These are phyloP conservation scores for Phytophthora sansomeana DNA, from an alignment of 352 stramenopile genomes.

Conservation along the genomic window DNA sequence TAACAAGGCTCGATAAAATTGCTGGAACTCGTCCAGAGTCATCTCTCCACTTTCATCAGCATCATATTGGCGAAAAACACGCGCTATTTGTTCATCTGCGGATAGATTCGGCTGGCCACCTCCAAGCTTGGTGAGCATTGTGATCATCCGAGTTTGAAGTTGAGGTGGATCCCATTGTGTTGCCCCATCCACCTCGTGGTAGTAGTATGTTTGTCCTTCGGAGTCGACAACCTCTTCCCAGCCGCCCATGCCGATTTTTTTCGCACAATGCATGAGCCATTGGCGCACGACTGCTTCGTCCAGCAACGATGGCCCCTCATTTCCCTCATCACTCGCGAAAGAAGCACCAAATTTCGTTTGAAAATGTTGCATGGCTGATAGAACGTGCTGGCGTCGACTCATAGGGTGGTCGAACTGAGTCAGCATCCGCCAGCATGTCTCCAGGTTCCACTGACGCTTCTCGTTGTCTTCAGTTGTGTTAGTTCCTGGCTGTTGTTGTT, in stretches of 20 bases:
- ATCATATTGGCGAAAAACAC: slow-evolving; percentile 78
- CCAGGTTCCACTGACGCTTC: slow-evolving; percentile 34
- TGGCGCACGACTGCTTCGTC: slow-evolving; percentile 37
- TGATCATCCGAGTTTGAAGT: slow-evolving; percentile 56
- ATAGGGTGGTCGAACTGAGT: slow-evolving; percentile 47
- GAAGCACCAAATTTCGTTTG: slow-evolving; percentile 30
- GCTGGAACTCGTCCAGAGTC: slow-evolving; percentile 61
- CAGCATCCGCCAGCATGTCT: slow-evolving; percentile 37
- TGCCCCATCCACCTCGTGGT: slow-evolving; percentile 58
- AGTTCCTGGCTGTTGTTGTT: slow-evolving; percentile 25
- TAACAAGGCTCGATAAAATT: slow-evolving; percentile 63
- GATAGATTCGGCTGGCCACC: slow-evolving; percentile 24
- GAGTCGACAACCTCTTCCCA: slow-evolving; percentile 67
- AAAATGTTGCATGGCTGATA: slow-evolving; percentile 34
- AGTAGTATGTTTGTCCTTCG: slow-evolving; percentile 62
- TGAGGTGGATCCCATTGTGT: slow-evolving; percentile 81
- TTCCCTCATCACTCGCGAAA: not conserved
- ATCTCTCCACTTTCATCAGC: slow-evolving; percentile 71
- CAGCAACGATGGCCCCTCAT: slow-evolving; percentile 1
- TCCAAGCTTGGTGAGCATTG: slow-evolving; percentile 59
- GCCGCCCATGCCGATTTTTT: slow-evolving; percentile 55
- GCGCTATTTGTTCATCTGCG: slow-evolving; percentile 62
- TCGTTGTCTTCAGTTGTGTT: not conserved
- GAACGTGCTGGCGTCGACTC: slow-evolving; percentile 41
- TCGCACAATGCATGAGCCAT: slow-evolving; percentile 54